phyloP scores from a whole-genome alignment of 2,329 filamentous ascomycete genomes.

The Cordyceps fumosorosea region DNA sequence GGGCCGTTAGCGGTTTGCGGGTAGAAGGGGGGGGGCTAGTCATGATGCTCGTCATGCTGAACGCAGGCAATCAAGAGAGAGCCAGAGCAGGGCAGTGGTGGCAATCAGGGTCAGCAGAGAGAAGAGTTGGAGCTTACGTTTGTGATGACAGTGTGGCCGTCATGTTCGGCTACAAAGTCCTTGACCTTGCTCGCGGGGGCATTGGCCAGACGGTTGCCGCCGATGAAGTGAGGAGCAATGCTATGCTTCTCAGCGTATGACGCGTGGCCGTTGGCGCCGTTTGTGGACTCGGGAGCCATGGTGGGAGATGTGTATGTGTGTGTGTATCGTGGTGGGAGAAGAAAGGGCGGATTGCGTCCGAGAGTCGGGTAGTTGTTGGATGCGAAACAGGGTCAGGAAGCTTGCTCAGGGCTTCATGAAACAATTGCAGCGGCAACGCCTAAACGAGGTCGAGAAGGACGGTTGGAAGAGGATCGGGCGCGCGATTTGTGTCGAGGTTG shows the following conservation, averaged over 20 bases:
- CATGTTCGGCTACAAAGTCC: conserved; percentile 85
- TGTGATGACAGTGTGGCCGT: conserved; percentile 96
- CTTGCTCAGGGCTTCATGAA: conserved; percentile 10
- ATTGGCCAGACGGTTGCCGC: conserved; percentile 79
- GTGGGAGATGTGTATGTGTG: conserved; percentile 11
- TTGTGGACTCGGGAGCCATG: conserved; percentile 43
- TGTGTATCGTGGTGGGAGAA: conserved; percentile 19
- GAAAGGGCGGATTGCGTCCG: background rate
- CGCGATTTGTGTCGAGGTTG: background rate
- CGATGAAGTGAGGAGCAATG: conserved; percentile 90
- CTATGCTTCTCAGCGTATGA: conserved; percentile 76
- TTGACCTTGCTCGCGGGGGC: conserved; percentile 83
- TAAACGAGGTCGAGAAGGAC: conserved; percentile 18
- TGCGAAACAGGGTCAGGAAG: background rate
- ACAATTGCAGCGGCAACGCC: background rate
- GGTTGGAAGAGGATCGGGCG: conserved; percentile 11
- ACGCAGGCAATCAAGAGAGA: too few relatives aligned
- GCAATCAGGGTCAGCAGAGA: background rate
- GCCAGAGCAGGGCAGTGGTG: too few relatives aligned
- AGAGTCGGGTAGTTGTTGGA: background rate
- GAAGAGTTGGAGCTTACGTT: conserved; percentile 58
- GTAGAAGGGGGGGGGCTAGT: background rate
- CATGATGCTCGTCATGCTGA: background rate
- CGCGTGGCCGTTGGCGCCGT: conserved; percentile 49
- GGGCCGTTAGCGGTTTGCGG: background rate